Base-by-base conservation (phyloP, 352 stramenopile species). In the Blastocystis hominis region DNA sequence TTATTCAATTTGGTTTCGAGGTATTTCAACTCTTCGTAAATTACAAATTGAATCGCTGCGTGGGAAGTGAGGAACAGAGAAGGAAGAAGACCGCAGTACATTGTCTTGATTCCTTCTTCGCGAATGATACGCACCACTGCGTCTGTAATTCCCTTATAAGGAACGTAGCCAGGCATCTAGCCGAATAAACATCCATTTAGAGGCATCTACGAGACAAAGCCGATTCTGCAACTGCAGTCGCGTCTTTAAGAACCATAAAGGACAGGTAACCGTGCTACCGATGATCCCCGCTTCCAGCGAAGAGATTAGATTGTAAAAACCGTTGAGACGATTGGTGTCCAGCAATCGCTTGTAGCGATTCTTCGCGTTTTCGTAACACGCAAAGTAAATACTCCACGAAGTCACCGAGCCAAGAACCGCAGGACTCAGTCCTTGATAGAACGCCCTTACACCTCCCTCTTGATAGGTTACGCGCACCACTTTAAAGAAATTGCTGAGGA, bases 311-410 rank as follows among this genome's bases (percentile, higher is more conserved):
- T 87, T 87, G 24, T 77, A 87, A 46, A 87, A 87, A 9, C 62
- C 66, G 15, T 87, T 87, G 15, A 87, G 44, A 30, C 75, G 44
- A 59, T 34, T n/a, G 1, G 59, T 50, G n/a, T 34, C 2, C 1
- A 78, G 46, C 1, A 50, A 20, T 10, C 66, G 44, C 36, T 63
- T 75, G 46, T 87, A 87, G 2, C 77, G 62, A 46, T 75, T 87
- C 54, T 87, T 87, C 40, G 77, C 77, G 53, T 87, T 87, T 87
- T 87, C 77, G 56, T 87, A 87, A 46, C 44, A 46, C 17, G n/a
- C 44, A 50, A 87, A 87, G 36, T 87, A 87, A 4, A 75, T 44
- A 55, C 77, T 78, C 77, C 77, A 87, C 38, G 77, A 87, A 20
- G 61, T 54, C 10, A 87, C 59, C 20, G 77, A 87, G 2, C 77